Percentiles rank a stretch among this genome's conserved stretches.
Evolutionary conservation across 768 basidiomycete genomes (phyloP).

Genomic region (Lentinula aciculospora): DNA sequence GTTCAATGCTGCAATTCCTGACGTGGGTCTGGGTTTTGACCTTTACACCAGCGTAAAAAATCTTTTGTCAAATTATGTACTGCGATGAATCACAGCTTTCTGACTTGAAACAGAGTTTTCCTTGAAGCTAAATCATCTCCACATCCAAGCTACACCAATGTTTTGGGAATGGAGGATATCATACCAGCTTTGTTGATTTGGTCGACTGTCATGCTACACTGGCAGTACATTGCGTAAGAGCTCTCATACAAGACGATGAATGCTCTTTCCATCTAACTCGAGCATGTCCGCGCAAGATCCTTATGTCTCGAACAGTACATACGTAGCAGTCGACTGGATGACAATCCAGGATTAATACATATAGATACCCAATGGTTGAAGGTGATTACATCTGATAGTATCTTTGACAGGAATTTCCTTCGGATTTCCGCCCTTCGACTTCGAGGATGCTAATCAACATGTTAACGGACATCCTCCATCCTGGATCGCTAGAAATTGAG

Average conservation of each 20-base stretch:
- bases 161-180: not conserved
- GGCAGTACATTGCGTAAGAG: not conserved
- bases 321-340: not conserved
- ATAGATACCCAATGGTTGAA: not conserved
- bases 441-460: too few species aligned
- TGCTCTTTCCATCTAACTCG: not conserved
- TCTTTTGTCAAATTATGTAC: not conserved
- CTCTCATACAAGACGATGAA: not conserved
- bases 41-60: not conserved
- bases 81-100: not conserved
- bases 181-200: not conserved
- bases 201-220: not conserved
- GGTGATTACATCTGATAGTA: not conserved
- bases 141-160: too few species aligned
- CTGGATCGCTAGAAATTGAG: too few species aligned
- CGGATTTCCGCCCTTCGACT: too few species aligned
- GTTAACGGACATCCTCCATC: too few species aligned
- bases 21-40: not conserved
- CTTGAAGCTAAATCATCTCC: not conserved
- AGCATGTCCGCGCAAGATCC: not conserved
- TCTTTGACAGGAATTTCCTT: not conserved
- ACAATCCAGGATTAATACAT: not conserved
- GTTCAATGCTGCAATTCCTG: not conserved
- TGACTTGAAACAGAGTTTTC: not conserved
- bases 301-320: not conserved